Evolutionary conservation across 1,139 yeast species (phyloP).

Genomic region (Candida frijolesensis): DNA sequence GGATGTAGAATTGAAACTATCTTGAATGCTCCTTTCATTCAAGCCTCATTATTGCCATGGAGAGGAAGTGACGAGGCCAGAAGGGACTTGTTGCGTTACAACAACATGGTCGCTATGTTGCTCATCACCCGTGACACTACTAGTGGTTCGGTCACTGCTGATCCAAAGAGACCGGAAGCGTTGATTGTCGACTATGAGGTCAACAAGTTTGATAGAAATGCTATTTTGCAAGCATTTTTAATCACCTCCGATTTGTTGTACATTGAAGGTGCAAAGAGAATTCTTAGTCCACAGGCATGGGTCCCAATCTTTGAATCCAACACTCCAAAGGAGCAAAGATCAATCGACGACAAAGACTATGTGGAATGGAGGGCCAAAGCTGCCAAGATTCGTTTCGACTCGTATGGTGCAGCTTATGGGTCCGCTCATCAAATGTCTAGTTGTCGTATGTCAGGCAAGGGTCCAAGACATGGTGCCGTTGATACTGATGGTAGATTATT

Average conservation of each 20-base stretch:
- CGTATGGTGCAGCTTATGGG: constrained; percentile 42
- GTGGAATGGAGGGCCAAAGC: constrained; percentile 44
- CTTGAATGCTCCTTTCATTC: constrained; percentile 48
- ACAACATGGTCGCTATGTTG: constrained; percentile 43
- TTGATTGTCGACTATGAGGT: constrained; percentile 44
- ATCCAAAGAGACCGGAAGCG: constrained; percentile 37
- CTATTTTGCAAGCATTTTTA: constrained; percentile 43
- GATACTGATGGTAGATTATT: constrained; percentile 51
- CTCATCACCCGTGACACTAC: constrained; percentile 52
- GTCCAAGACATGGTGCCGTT: constrained; percentile 51
- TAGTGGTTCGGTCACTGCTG: constrained; percentile 43
- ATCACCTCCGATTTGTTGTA: constrained; percentile 50
- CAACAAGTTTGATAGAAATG: constrained; percentile 45
- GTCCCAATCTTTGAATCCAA: constrained; percentile 41
- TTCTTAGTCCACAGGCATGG: constrained; percentile 40
- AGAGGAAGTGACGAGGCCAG: constrained; percentile 36
- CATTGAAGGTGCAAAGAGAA: constrained; percentile 53
- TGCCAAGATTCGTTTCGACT: constrained; percentile 28
- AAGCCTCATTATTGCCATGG: constrained; percentile 49
- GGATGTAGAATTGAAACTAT: constrained; percentile 60
- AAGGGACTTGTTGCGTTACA: constrained; percentile 39
- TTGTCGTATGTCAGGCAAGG: constrained; percentile 56
- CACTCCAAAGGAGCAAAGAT: constrained; percentile 45
- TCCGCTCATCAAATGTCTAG: constrained; percentile 66
- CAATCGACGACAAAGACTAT: constrained; percentile 47